Evolutionary conservation across 1,284 basidiomycete genomes (phyloP).

Genomic region (Ganoderma lucidum): DNA sequence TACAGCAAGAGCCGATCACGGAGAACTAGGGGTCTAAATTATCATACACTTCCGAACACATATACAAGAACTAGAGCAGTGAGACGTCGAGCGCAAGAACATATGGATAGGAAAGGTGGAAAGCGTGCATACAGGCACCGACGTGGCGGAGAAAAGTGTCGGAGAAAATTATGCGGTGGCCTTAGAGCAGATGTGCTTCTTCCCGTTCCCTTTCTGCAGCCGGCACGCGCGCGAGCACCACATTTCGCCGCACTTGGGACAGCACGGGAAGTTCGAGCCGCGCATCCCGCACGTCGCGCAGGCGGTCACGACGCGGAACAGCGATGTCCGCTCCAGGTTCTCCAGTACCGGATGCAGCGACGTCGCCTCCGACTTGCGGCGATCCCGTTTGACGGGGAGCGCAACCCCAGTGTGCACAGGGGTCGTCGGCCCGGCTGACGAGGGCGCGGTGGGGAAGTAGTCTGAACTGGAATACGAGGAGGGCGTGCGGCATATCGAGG

Average conservation of each 20-base stretch:
- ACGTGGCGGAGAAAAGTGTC: too few relatives aligned
- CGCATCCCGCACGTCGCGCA: conserved; percentile 66
- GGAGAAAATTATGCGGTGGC: conserved; percentile 9
- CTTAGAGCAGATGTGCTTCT: conserved; percentile 49
- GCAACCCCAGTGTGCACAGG: conserved; percentile 27
- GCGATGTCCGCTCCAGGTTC: conserved; percentile 62
- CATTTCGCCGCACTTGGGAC: conserved; percentile 66
- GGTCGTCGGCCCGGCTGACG: conserved; percentile 37
- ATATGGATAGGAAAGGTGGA: background rate
- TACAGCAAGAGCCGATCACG: background rate
- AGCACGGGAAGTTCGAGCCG: conserved; percentile 71
- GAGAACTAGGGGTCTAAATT: background rate
- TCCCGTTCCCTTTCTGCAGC: conserved; percentile 53
- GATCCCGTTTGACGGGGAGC: conserved; percentile 17
- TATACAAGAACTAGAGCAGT: background rate
- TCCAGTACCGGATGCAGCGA: conserved; percentile 60
- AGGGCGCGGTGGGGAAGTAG: conserved; percentile 42
- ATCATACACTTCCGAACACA: background rate
- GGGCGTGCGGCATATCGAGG: conserved; percentile 44
- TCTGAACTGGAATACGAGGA: conserved; percentile 41
- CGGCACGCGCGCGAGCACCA: conserved; percentile 79
- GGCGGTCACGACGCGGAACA: conserved; percentile 50
- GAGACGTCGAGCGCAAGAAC: background rate
- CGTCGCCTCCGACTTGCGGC: conserved; percentile 19
- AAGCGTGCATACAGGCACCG: background rate